These are phyloP conservation scores for Andrographis paniculata DNA, from an alignment of 305 asterid genomes.

Conservation along the genomic window DNA sequence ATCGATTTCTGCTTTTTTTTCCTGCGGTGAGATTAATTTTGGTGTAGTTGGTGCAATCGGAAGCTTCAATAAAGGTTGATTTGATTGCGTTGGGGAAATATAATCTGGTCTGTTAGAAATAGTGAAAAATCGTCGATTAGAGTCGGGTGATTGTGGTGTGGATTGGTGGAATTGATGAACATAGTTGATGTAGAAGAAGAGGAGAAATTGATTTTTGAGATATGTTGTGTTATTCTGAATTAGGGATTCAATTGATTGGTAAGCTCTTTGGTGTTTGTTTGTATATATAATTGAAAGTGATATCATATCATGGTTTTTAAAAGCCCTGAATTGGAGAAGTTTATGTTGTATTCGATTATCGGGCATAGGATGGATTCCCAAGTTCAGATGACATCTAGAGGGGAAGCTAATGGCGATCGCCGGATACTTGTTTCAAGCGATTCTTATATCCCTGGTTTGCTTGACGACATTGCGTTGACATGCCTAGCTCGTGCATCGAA, in stretches of 20 bases:
- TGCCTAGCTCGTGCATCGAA: conserved; percentile 61
- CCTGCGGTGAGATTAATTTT: too few relatives aligned
- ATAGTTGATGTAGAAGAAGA: too few relatives aligned
- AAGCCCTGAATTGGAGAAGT: conserved; percentile 24
- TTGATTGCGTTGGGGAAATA: too few relatives aligned
- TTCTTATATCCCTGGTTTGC: conserved; percentile 59
- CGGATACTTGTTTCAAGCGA: conserved; percentile 33
- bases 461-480: conserved; percentile 56
- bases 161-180: too few relatives aligned
- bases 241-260: conserved; percentile 22
- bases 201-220: too few relatives aligned
- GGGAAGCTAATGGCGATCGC: conserved; percentile 38
- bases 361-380: conserved; percentile 18
- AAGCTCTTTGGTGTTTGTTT: conserved; percentile 14
- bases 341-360: conserved; percentile 20
- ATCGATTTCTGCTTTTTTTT: too few relatives aligned
- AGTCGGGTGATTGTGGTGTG: too few relatives aligned
- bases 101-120: too few relatives aligned
- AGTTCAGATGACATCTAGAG: conserved; percentile 30
- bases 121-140: too few relatives aligned
- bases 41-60: too few relatives aligned
- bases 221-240: neutral
- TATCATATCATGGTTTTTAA: conserved; percentile 27
- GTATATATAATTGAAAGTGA: conserved; percentile 12
- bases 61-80: too few relatives aligned